Percentiles rank a stretch among this genome's conserved stretches.
Conservation (phyloP, 306 rosid genomes). For the Acacia confusa region DNA sequence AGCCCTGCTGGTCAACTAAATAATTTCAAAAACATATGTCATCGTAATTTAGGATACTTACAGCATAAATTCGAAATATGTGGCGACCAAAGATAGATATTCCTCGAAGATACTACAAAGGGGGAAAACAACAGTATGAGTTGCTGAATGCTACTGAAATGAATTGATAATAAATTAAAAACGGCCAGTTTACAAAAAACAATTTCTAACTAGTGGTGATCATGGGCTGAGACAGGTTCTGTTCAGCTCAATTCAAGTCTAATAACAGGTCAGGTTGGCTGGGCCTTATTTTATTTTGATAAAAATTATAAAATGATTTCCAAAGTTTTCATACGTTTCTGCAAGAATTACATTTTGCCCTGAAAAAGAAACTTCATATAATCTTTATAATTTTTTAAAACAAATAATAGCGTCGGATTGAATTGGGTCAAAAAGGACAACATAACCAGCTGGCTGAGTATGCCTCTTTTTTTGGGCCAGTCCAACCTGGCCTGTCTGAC, state of each 20-base stretch:
- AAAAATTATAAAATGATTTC: not conserved
- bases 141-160: constrained; percentile 30
- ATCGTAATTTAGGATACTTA: constrained; percentile 42
- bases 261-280: not conserved
- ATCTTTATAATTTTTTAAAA: not conserved
- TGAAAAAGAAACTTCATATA: not conserved
- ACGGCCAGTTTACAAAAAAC: not conserved
- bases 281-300: not conserved
- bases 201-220: not conserved
- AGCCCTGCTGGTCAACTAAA: not conserved
- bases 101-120: constrained; percentile 80
- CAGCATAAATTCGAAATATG: constrained; percentile 80
- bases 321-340: not conserved
- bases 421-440: not conserved
- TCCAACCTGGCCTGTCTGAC: not conserved
- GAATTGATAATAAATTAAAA: constrained; percentile 27
- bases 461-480: not conserved
- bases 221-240: not conserved
- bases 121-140: constrained; percentile 12
- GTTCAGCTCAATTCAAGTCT: not conserved
- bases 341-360: not conserved
- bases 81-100: constrained; percentile 77
- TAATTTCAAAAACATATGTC: constrained; percentile 18
- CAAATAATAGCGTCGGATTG: not conserved
- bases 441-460: not conserved